Conservation (phyloP, 2,329 filamentous ascomycete species). For the Metarhizium humberi region DNA sequence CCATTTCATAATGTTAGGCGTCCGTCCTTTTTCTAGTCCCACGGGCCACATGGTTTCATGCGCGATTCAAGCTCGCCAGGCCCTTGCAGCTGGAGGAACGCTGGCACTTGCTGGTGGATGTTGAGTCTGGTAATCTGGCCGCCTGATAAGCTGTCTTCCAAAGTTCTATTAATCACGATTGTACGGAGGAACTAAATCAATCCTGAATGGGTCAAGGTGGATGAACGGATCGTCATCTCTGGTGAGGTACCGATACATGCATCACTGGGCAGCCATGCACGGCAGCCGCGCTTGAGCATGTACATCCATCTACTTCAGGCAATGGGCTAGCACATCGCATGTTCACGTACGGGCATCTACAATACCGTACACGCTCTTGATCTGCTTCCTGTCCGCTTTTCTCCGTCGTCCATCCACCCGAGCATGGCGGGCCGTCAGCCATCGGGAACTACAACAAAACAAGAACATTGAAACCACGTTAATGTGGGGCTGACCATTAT, state of each 20-base stretch:
- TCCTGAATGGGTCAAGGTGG: too few relatives aligned
- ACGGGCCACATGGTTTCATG: too few relatives aligned
- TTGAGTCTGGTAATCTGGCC: too few relatives aligned
- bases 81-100: too few relatives aligned
- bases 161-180: too few relatives aligned
- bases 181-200: too few relatives aligned
- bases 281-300: slow-evolving; percentile 12
- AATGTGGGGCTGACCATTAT: background rate
- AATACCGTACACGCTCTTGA: background rate
- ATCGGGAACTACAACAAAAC: slow-evolving; percentile 1
- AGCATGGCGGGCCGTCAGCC: slow-evolving; percentile 3
- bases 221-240: background rate
- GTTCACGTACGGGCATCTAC: too few relatives aligned
- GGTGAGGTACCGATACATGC: slow-evolving; percentile 18
- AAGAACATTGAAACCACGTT: background rate
- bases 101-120: too few relatives aligned
- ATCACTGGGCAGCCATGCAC: slow-evolving; percentile 28
- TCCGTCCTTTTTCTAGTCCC: too few relatives aligned
- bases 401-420: slow-evolving; percentile 2
- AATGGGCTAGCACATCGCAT: background rate
- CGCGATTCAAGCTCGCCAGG: too few relatives aligned
- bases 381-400: slow-evolving; percentile 1
- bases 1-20: too few relatives aligned
- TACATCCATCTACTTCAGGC: slow-evolving; percentile 8
- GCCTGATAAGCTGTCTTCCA: too few relatives aligned